phyloP scores from a whole-genome alignment of 352 stramenopile genomes.

The Pythium dissotocum region DNA sequence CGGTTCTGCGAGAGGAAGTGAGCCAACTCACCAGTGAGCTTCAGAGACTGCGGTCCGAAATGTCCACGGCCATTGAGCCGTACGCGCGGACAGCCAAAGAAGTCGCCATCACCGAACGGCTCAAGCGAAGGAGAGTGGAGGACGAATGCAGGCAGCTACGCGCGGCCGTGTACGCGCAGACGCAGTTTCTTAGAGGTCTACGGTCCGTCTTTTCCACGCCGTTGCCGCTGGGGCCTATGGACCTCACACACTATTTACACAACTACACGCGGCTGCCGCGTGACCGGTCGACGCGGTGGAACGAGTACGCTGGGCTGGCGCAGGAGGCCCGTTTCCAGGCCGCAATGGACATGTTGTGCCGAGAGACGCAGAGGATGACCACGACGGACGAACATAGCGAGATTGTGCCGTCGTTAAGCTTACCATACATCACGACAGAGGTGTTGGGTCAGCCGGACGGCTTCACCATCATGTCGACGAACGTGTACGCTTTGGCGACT shows the following conservation, averaged over 20 bases:
- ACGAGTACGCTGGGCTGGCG: conserved; percentile 5
- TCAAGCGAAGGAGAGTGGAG: conserved; percentile 10
- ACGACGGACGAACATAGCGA: not conserved
- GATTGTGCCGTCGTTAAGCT: not conserved
- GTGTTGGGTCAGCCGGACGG: not conserved
- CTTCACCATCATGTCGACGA: conserved; percentile 21
- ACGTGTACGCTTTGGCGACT: conserved; percentile 41
- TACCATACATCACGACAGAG: conserved; percentile 10
- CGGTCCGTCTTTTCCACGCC: conserved; percentile 1
- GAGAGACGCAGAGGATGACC: not conserved
- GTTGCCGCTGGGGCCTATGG: too few relatives aligned
- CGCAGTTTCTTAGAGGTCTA: conserved; percentile 5
- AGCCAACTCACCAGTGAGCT: too few relatives aligned
- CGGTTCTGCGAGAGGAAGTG: too few relatives aligned
- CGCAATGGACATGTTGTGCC: not conserved
- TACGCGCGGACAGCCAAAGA: not conserved
- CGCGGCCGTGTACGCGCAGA: conserved; percentile 12
- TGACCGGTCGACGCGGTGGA: conserved; percentile 10
- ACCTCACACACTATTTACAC: not conserved
- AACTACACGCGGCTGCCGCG: not conserved
- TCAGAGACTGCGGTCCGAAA: too few relatives aligned
- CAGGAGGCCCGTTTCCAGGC: not conserved
- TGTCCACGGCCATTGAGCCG: not conserved
- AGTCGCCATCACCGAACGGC: not conserved
- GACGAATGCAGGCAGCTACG: not conserved